Evolutionary conservation across 768 basidiomycete species (phyloP).

Genomic region (Amanita fuliginea): DNA sequence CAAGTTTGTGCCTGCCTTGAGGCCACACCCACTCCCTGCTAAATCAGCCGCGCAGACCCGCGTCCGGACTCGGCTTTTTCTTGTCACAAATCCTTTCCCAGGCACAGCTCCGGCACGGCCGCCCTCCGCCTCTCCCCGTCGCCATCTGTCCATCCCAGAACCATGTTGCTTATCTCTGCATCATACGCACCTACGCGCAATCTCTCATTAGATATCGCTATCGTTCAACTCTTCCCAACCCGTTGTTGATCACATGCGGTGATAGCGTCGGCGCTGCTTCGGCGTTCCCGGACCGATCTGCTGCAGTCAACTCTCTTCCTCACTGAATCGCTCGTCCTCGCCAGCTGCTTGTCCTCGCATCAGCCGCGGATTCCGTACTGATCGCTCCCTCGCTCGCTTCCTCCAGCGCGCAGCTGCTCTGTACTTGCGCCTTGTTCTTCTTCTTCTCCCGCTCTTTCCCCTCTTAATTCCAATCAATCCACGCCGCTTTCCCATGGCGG

Average conservation of each 20-base stretch:
- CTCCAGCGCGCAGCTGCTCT: conserved; percentile 8
- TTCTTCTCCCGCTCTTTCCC: conserved; percentile 56
- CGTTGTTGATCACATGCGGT: conserved; percentile 24
- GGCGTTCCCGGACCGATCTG: neutral
- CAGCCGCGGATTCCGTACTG: neutral
- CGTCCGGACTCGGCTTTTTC: conserved; percentile 43
- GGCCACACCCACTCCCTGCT: conserved; percentile 16
- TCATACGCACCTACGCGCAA: conserved; percentile 24
- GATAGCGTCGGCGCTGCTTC: conserved; percentile 25
- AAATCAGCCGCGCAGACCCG: conserved; percentile 22
- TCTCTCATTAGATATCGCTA: conserved; percentile 38
- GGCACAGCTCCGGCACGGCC: conserved; percentile 27
- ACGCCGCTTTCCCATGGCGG: conserved; percentile 45
- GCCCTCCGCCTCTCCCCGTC: conserved; percentile 14
- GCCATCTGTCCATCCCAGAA: conserved; percentile 20
- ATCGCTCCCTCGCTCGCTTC: neutral
- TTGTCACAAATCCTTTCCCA: too few relatives aligned
- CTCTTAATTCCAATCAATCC: conserved; percentile 51
- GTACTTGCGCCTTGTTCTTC: conserved; percentile 22
- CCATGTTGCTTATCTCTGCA: conserved; percentile 30
- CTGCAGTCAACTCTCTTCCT: conserved; percentile 16
- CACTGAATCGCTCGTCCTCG: conserved; percentile 54
- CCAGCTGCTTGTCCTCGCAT: conserved; percentile 30
- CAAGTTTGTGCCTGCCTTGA: conserved; percentile 9
- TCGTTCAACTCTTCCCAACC: conserved; percentile 56